Conservation (phyloP, 2,329 filamentous ascomycete species). For the Arthrobotrys pseudoclavata region DNA sequence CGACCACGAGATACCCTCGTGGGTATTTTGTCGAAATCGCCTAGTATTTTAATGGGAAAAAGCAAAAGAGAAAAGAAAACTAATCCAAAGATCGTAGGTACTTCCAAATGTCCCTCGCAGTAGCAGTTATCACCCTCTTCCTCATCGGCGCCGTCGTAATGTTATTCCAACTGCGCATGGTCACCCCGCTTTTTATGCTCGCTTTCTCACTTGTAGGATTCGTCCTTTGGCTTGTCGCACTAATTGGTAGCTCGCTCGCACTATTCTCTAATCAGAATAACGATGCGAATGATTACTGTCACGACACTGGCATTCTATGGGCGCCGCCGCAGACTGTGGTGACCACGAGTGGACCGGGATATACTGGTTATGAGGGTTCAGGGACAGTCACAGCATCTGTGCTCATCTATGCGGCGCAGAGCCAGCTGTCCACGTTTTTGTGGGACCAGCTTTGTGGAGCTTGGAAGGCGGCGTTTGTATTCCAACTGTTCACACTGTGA, state of each 20-base stretch:
- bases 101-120: conserved; percentile 58
- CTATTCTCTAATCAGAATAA: conserved; percentile 57
- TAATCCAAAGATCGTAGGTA: conserved; percentile 53
- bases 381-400: conserved; percentile 36
- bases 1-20: conserved; percentile 22
- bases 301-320: conserved; percentile 46
- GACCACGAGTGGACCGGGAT: conserved; percentile 26
- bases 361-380: conserved; percentile 25
- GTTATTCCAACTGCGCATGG: conserved; percentile 55
- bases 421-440: conserved; percentile 55
- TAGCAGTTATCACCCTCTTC: conserved; percentile 50
- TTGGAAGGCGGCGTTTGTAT: conserved; percentile 58
- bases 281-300: conserved; percentile 54
- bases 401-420: conserved; percentile 48
- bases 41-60: conserved; percentile 6
- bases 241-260: conserved; percentile 51
- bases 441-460: conserved; percentile 58
- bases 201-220: conserved; percentile 49
- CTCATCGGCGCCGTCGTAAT: conserved; percentile 42
- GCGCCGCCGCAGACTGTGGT: conserved; percentile 41
- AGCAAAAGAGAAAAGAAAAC: conserved; percentile 19
- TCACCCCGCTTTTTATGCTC: conserved; percentile 58
- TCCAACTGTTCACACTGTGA: conserved; percentile 55
- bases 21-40: neutral
- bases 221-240: conserved; percentile 55